Evolutionary conservation across 2,329 filamentous ascomycete genomes (phyloP).

Genomic region (Paecilomyces sp.): DNA sequence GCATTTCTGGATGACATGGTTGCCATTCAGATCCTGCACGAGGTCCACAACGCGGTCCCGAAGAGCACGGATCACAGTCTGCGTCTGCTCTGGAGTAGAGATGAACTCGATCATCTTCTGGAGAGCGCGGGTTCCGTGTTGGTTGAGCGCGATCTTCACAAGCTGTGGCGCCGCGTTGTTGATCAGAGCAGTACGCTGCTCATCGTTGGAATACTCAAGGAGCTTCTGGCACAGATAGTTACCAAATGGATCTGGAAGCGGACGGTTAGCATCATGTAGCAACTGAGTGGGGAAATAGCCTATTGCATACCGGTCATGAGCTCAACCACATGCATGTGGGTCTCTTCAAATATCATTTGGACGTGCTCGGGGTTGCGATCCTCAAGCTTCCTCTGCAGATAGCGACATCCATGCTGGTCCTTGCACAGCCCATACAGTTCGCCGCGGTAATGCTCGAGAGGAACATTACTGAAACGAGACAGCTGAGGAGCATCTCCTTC

Average conservation of each 20-base stretch:
- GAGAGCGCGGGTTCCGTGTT: conserved; percentile 90
- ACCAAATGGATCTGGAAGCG: conserved; percentile 71
- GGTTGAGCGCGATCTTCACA: conserved; percentile 89
- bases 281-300: background rate
- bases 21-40: conserved; percentile 96
- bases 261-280: conserved; percentile 13
- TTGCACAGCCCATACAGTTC: conserved; percentile 90
- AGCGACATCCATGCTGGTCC: conserved; percentile 95
- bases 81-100: conserved; percentile 73
- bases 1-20: conserved; percentile 98
- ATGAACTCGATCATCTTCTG: conserved; percentile 99
- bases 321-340: conserved; percentile 87
- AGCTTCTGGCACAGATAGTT: conserved; percentile 99
- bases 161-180: conserved; percentile 82
- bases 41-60: conserved; percentile 80
- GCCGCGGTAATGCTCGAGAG: conserved; percentile 71
- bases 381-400: conserved; percentile 94
- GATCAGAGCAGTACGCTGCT: conserved; percentile 88
- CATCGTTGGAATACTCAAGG: conserved; percentile 88
- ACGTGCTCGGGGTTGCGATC: conserved; percentile 76
- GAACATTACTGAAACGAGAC: conserved; percentile 75
- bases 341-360: conserved; percentile 91
- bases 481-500: conserved; percentile 49
- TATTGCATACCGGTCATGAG: conserved; percentile 71
- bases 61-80: conserved; percentile 80